phyloP scores from a whole-genome alignment of 805 yeast genomes.

The Candida nonsorbophila region DNA sequence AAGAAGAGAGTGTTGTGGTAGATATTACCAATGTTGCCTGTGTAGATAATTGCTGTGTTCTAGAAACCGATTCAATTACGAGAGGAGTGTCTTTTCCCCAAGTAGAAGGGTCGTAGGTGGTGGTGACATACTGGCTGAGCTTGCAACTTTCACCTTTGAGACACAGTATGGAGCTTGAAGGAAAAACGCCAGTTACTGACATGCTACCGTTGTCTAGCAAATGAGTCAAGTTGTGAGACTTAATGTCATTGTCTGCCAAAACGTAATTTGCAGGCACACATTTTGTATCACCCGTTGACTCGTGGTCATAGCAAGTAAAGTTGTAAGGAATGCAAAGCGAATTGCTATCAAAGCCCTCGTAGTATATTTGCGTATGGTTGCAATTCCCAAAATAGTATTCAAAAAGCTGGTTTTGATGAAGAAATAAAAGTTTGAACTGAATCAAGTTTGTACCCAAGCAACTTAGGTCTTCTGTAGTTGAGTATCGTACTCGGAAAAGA shows the following conservation, averaged over 20 bases:
- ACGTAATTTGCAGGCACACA: constrained; percentile 2
- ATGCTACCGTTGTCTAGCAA: neutral
- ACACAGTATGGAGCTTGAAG: too few relatives aligned
- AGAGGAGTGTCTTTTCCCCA: too few relatives aligned
- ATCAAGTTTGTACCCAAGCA: constrained; percentile 8
- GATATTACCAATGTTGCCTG: too few relatives aligned
- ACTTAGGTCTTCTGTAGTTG: constrained; percentile 2
- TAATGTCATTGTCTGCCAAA: constrained; percentile 1
- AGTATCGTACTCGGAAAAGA: constrained; percentile 5
- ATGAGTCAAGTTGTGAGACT: neutral
- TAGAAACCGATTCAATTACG: too few relatives aligned
- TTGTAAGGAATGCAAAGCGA: constrained; percentile 5
- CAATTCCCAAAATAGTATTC: constrained; percentile 10
- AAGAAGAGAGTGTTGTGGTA: constrained; percentile 3
- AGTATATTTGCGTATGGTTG: constrained; percentile 4
- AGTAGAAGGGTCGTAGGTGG: too few relatives aligned
- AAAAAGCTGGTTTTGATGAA: constrained; percentile 1
- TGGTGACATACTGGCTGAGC: too few relatives aligned
- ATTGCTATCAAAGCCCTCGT: constrained; percentile 4
- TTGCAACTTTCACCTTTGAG: too few relatives aligned
- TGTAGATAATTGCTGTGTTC: too few relatives aligned
- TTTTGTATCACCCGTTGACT: neutral
- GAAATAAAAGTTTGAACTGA: constrained; percentile 8
- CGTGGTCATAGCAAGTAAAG: constrained; percentile 5
- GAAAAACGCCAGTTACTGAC: constrained; percentile 4